Conservation (phyloP, 352 stramenopile species). For the Bremia lactucae region DNA sequence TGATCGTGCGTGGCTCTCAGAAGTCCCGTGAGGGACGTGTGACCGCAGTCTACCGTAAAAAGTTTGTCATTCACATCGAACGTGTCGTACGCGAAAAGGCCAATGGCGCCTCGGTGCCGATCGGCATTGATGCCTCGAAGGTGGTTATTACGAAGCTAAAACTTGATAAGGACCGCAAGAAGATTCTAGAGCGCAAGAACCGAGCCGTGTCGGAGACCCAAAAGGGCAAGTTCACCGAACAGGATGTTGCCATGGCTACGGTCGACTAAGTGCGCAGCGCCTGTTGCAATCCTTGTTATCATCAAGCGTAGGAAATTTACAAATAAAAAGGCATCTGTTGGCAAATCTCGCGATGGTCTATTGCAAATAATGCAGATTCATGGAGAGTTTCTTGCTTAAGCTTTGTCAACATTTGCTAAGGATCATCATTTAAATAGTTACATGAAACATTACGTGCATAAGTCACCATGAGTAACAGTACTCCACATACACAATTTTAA, state of each 20-base stretch:
- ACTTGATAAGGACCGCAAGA: conserved; percentile 99
- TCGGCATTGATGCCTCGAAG: conserved; percentile 97
- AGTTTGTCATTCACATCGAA: conserved; percentile 99
- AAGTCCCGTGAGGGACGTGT: conserved; percentile 99
- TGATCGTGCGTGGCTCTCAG: conserved; percentile 94
- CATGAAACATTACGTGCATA: too few relatives aligned
- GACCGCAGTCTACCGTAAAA: conserved; percentile 96
- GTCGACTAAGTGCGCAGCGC: conserved; percentile 67
- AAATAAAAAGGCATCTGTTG: conserved; percentile 11
- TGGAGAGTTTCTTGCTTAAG: conserved; percentile 6
- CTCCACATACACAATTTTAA: conserved; percentile 42
- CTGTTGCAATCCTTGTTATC: conserved; percentile 20
- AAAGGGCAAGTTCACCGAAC: conserved; percentile 88
- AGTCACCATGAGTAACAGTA: too few relatives aligned
- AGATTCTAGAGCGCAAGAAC: conserved; percentile 98
- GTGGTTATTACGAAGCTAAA: conserved; percentile 99
- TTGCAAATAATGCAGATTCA: conserved; percentile 16
- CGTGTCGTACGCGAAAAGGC: conserved; percentile 97
- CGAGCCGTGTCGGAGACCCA: conserved; percentile 61
- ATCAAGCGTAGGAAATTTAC: conserved; percentile 32
- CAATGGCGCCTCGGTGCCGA: conserved; percentile 92
- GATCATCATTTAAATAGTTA: too few relatives aligned
- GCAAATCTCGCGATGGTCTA: conserved; percentile 5
- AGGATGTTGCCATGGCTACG: conserved; percentile 78
- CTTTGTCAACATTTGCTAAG: conserved; percentile 18